A percentile compares a stretch with the other conserved stretches of the same genome.
Conservation (phyloP, 2,329 filamentous ascomycete species). For the Zarea fungicola region DNA sequence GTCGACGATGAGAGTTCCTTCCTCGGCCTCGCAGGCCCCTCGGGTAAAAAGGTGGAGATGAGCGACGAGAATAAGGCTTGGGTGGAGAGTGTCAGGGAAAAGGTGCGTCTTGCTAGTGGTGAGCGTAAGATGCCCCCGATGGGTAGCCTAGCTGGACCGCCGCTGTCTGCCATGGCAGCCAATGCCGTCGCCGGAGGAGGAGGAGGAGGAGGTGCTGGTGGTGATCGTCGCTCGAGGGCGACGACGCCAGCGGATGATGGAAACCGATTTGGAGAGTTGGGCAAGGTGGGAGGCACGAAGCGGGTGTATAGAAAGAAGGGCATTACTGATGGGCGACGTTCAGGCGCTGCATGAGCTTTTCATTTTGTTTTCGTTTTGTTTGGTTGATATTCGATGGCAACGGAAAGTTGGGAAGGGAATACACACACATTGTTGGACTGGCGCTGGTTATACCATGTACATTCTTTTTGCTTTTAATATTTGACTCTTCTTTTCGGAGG, state of each 20-base stretch:
- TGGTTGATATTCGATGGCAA: too few species aligned
- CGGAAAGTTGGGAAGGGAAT: too few species aligned
- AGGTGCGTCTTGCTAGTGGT: constrained; percentile 66
- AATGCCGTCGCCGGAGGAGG: too few species aligned
- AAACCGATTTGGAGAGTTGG: constrained; percentile 61
- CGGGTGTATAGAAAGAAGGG: constrained; percentile 57
- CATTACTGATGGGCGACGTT: constrained; percentile 15
- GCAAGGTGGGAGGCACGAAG: constrained; percentile 67
- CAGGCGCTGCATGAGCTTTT: constrained; percentile 3
- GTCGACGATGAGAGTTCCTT: constrained; percentile 53
- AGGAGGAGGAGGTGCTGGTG: background rate
- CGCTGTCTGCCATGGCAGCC: background rate
- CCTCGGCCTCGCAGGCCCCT: constrained; percentile 67
- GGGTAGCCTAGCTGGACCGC: constrained; percentile 18
- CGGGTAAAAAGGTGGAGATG: constrained; percentile 58
- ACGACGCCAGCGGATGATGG: constrained; percentile 15
- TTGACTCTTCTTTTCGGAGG: background rate
- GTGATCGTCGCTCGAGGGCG: background rate
- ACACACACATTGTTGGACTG: background rate
- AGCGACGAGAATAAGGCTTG: constrained; percentile 71
- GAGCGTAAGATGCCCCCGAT: constrained; percentile 36
- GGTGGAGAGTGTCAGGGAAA: constrained; percentile 79
- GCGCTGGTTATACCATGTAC: constrained; percentile 12
- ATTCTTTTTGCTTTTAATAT: background rate
- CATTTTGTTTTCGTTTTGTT: background rate